phyloP scores from a whole-genome alignment of 1,139 yeast genomes.

The Hansenula anomala region DNA sequence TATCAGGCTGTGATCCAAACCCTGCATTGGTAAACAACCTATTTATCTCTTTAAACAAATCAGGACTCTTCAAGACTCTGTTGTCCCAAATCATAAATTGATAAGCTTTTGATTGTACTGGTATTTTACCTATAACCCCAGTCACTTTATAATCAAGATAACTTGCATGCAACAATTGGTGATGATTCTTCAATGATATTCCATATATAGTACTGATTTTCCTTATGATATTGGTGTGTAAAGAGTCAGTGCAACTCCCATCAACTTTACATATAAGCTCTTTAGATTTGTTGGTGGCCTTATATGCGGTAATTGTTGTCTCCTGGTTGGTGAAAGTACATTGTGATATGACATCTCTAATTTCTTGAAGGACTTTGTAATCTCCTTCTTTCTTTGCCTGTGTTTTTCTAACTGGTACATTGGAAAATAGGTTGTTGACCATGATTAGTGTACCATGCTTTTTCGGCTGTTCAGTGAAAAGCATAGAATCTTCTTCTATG shows the following conservation, averaged over 20 bases:
- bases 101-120: constrained; percentile 31
- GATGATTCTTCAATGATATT: constrained; percentile 11
- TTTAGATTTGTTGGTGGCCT: constrained; percentile 6
- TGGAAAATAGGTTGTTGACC: constrained; percentile 45
- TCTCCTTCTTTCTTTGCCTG: constrained; percentile 23
- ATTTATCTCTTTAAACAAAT: constrained; percentile 27
- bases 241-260: not conserved
- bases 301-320: constrained; percentile 23
- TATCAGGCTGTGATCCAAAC: constrained; percentile 18
- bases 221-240: constrained; percentile 2
- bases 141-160: constrained; percentile 25
- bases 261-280: constrained; percentile 6
- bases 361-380: constrained; percentile 23
- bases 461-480: not conserved
- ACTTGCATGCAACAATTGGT: constrained; percentile 21
- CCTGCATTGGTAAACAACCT: constrained; percentile 23
- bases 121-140: constrained; percentile 26
- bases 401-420: constrained; percentile 53
- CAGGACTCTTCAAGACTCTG: constrained; percentile 24
- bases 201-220: constrained; percentile 24
- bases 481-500: constrained; percentile 6
- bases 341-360: constrained; percentile 33
- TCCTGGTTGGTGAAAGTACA: constrained; percentile 28
- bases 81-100: constrained; percentile 49
- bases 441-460: constrained; percentile 47